Evolutionary conservation across 169 alveolate species (phyloP), one percentile per base, ranked within the genome.

Genomic region (Perkinsus marinus): DNA sequence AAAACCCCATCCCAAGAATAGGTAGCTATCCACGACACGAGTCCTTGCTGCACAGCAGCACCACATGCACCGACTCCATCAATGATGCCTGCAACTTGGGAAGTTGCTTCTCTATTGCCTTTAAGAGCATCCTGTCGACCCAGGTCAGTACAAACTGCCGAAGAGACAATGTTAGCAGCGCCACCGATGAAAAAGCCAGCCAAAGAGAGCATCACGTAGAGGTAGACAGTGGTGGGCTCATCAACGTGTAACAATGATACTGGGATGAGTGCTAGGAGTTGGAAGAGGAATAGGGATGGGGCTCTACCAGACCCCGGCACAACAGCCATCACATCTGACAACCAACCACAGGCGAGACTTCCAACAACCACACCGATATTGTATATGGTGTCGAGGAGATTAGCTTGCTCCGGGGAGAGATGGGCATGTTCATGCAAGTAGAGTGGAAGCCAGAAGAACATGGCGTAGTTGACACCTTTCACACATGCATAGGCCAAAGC

Each of bases 131-230:
- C 69, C 13, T 36, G 43, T 30, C 57, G 68, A 9, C 92, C 79
- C 22, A 90, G n/a, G 39, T 92, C 94, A 0, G 94, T 91, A 16
- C 93, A 38, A 19, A 92, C 90, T 2, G 93, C 94, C 16, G 93
- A 68, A 22, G 94, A 89, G 0, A 92, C 92, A 34, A 92, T 34
- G 36, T 90, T 92, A n/a, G 93, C 94, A 0, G 68, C 43, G 30
- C 94, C 94, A n/a, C 94, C 93, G 39, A 92, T 43, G 68, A 92
- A 39, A 89, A 47, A 90, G 37, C 94, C 94, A 7, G 90, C 47
- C 17, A 39, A 17, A n/a, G 93, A 91, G 34, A 39, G 57, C 39
- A 90, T 34, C 36, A 89, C 79, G 34, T 57, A 57, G 3, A 57
- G 34, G 34, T 57, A 57, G 79, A 30, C 79, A 19, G 22, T 16